Percentiles rank a stretch among this genome's conserved stretches.
Conservation (phyloP, 768 basidiomycete genomes). For the Boletus coccyginus region DNA sequence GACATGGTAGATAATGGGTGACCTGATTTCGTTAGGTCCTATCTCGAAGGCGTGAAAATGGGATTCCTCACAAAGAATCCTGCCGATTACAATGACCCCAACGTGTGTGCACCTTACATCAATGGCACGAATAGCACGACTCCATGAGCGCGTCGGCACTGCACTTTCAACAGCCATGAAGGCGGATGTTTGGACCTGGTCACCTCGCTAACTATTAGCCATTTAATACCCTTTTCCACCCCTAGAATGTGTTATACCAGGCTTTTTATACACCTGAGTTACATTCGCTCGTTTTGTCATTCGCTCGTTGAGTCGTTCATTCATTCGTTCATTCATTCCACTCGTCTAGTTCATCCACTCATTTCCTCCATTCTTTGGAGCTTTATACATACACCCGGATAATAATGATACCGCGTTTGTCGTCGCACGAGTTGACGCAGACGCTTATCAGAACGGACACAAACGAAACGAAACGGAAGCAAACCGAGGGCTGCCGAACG, state of each 20-base stretch:
- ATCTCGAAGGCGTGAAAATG: slow-evolving; percentile 53
- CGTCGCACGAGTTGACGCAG: too few relatives aligned
- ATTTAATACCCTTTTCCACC: neutral
- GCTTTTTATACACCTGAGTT: neutral
- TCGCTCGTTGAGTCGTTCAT: neutral
- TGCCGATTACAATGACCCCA: slow-evolving; percentile 47
- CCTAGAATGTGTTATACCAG: neutral
- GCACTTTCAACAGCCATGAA: too few relatives aligned
- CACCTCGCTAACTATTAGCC: neutral
- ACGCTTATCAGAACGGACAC: too few relatives aligned
- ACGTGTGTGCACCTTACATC: slow-evolving; percentile 61
- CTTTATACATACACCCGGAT: neutral
- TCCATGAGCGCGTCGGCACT: neutral
- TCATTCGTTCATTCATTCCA: too few relatives aligned
- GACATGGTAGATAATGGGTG: neutral
- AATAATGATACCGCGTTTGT: neutral
- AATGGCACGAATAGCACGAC: slow-evolving; percentile 14
- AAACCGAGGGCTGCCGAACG: too few relatives aligned
- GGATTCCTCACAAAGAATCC: slow-evolving; percentile 69
- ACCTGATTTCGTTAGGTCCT: slow-evolving; percentile 50
- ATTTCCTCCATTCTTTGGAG: neutral
- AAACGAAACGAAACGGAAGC: too few relatives aligned
- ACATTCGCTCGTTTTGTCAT: neutral
- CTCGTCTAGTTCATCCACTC: too few relatives aligned
- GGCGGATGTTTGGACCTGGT: neutral